phyloP scores from a whole-genome alignment of 768 basidiomycete species.

The Amanita rimosa region DNA sequence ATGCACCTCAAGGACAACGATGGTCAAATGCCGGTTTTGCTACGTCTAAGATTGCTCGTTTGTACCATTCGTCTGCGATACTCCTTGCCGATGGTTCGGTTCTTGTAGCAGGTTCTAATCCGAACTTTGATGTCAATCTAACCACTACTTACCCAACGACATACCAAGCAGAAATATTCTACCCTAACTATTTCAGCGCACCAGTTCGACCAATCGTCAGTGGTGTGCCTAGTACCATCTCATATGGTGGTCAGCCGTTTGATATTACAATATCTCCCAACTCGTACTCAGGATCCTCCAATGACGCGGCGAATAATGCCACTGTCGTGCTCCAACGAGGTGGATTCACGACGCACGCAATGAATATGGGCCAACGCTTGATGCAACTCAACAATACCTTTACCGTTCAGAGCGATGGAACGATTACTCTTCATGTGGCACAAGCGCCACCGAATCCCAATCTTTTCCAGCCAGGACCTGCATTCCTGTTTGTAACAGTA shows the following conservation, averaged over 20 bases:
- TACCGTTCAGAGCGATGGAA: conserved; percentile 67
- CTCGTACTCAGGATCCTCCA: conserved; percentile 56
- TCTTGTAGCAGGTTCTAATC: conserved; percentile 86
- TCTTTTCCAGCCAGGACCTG: conserved; percentile 84
- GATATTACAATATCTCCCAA: conserved; percentile 57
- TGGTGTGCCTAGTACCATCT: conserved; percentile 61
- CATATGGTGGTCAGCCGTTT: conserved; percentile 78
- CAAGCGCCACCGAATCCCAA: conserved; percentile 81
- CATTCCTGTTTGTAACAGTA: conserved; percentile 71
- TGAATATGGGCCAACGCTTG: conserved; percentile 82
- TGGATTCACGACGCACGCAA: conserved; percentile 77
- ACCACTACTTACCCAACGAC: conserved; percentile 60
- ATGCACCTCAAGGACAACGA: conserved; percentile 53
- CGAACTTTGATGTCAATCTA: conserved; percentile 73
- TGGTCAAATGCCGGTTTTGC: conserved; percentile 62
- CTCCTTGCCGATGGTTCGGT: conserved; percentile 83
- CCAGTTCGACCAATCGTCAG: conserved; percentile 54
- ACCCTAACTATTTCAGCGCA: conserved; percentile 79
- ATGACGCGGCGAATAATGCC: conserved; percentile 62
- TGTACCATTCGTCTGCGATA: conserved; percentile 92
- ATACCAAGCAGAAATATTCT: conserved; percentile 81
- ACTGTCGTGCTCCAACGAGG: conserved; percentile 73
- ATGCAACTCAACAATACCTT: conserved; percentile 81
- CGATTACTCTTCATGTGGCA: conserved; percentile 67
- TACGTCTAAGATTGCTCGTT: conserved; percentile 55